phyloP scores from a whole-genome alignment of 441 rosid genomes.

The Erysimum cheiri region DNA sequence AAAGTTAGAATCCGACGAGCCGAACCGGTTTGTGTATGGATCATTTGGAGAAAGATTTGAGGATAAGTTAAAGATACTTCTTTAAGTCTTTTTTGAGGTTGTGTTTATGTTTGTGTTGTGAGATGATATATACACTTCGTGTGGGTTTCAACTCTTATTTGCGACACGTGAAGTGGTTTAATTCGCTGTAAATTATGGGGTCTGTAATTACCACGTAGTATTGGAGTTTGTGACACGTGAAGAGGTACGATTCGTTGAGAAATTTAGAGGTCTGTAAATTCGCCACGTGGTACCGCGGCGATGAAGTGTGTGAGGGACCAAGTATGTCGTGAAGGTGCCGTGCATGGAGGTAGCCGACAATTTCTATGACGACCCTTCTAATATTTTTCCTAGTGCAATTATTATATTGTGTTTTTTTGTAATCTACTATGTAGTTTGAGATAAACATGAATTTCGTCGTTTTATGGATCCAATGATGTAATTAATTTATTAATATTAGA shows the following conservation, averaged over 20 bases:
- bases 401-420: neutral
- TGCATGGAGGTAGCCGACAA: conserved; percentile 44
- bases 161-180: conserved; percentile 14
- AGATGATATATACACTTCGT: conserved; percentile 38
- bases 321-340: conserved; percentile 13
- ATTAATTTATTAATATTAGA: neutral
- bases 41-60: conserved; percentile 44
- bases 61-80: neutral
- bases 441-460: conserved; percentile 16
- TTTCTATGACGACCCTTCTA: conserved; percentile 40
- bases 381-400: conserved; percentile 13
- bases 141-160: conserved; percentile 8
- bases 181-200: neutral
- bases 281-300: conserved; percentile 39
- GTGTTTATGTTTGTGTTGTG: conserved; percentile 11
- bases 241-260: conserved; percentile 5
- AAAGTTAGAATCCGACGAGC: conserved; percentile 66
- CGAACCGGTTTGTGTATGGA: conserved; percentile 42
- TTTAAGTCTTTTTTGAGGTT: conserved; percentile 15
- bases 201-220: neutral
- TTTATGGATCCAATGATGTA: conserved; percentile 23
- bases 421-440: neutral
- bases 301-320: conserved; percentile 33
- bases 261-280: neutral
- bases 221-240: neutral